Evolutionary conservation across 495 filamentous ascomycete species (phyloP).

Genomic region (Echria macrotheca): DNA sequence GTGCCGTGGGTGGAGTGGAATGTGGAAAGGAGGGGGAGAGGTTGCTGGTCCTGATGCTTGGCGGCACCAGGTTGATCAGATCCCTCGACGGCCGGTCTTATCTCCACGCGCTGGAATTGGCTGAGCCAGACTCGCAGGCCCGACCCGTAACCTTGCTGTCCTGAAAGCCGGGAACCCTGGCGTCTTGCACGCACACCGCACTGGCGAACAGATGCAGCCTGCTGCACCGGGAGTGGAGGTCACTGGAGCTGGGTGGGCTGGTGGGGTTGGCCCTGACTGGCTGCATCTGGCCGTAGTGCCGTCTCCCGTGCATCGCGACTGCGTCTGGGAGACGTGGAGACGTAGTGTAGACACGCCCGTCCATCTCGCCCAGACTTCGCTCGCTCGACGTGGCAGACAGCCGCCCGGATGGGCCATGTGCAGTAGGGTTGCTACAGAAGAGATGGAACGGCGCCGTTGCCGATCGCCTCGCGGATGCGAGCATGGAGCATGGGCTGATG

Average conservation of each 20-base stretch:
- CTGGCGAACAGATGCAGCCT: not conserved
- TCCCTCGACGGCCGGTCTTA: not conserved
- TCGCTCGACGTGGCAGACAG: constrained; percentile 1
- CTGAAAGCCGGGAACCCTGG: not conserved
- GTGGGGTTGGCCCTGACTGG: not conserved
- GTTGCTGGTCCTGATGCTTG: too few species aligned
- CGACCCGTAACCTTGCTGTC: not conserved
- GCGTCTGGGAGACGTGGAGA: too few species aligned
- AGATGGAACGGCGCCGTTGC: too few species aligned
- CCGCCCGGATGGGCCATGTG: too few species aligned
- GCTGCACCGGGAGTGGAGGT: constrained; percentile 6
- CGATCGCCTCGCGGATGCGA: constrained; percentile 1
- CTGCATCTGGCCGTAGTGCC: not conserved
- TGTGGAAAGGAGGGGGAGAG: not conserved
- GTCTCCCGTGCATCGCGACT: not conserved
- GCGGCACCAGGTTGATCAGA: too few species aligned
- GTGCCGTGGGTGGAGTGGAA: not conserved
- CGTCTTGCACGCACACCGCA: not conserved
- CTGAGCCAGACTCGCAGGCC: not conserved
- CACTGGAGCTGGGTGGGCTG: constrained; percentile 1
- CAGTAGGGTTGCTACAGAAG: too few species aligned
- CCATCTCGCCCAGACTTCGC: too few species aligned
- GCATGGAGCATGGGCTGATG: not conserved
- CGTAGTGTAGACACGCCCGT: too few species aligned
- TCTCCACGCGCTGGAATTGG: not conserved